phyloP scores from a whole-genome alignment of 208 protist genomes.

The Wallacemonas sp. region DNA sequence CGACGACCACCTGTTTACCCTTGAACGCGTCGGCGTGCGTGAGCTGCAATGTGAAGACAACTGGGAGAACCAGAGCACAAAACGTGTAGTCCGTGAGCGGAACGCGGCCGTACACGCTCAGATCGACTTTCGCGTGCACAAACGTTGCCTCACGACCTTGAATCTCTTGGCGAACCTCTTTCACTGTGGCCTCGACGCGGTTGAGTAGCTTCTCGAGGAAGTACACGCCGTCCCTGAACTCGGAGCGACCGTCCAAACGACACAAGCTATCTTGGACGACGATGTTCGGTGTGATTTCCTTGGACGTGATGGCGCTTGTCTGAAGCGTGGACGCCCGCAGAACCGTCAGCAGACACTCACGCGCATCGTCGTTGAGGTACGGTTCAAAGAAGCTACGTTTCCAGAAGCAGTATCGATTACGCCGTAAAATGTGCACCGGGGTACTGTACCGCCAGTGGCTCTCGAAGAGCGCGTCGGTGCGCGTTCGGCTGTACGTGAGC shows the following conservation, averaged over 20 bases:
- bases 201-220: conserved; percentile 35
- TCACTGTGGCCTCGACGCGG: conserved; percentile 28
- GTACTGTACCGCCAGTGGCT: conserved; percentile 66
- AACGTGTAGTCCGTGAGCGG: conserved; percentile 37
- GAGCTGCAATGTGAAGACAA: conserved; percentile 52
- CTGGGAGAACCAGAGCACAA: conserved; percentile 27
- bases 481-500: conserved; percentile 27
- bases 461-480: conserved; percentile 47
- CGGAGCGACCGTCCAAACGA: conserved; percentile 39
- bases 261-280: conserved; percentile 57
- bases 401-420: conserved; percentile 46
- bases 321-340: conserved; percentile 34
- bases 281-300: conserved; percentile 33
- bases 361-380: conserved; percentile 36
- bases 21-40: conserved; percentile 14
- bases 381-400: conserved; percentile 29
- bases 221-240: conserved; percentile 49
- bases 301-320: conserved; percentile 16
- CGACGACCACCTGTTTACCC: conserved; percentile 28
- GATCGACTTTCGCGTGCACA: conserved; percentile 47
- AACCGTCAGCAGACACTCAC: conserved; percentile 56
- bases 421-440: conserved; percentile 27
- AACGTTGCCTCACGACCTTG: conserved; percentile 43
- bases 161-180: conserved; percentile 49
- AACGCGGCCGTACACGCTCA: conserved; percentile 32